These are phyloP conservation scores for Brasenia schreberi DNA, from an alignment of 164 flowering plant species.

Conservation along the genomic window DNA sequence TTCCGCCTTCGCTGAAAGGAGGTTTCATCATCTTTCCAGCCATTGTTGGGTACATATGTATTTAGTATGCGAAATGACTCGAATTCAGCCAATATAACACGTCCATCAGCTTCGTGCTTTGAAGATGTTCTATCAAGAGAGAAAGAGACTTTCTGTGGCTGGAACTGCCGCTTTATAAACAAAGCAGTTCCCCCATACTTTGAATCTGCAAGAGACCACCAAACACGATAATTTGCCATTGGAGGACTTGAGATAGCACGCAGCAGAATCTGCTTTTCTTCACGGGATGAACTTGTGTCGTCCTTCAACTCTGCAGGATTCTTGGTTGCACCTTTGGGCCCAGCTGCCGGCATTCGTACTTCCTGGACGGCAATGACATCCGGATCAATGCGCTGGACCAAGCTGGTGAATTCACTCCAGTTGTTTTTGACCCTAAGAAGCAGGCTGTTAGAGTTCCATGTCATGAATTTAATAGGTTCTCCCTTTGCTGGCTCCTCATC, in stretches of 20 bases:
- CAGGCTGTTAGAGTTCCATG: slow-evolving; percentile 97
- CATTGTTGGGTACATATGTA: slow-evolving; percentile 91
- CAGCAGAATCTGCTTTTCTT: slow-evolving; percentile 83
- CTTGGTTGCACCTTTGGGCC: slow-evolving; percentile 69
- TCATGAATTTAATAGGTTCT: slow-evolving; percentile 44
- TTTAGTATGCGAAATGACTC: slow-evolving; percentile 65
- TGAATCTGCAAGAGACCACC: slow-evolving; percentile 97
- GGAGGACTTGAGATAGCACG: slow-evolving; percentile 85
- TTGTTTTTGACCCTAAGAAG: slow-evolving; percentile 81
- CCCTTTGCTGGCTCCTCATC: slow-evolving; percentile 7
- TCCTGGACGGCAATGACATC: slow-evolving; percentile 95
- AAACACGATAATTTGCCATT: slow-evolving; percentile 60
- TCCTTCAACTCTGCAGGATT: slow-evolving; percentile 79
- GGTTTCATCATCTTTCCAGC: slow-evolving; percentile 94
- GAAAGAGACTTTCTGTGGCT: slow-evolving; percentile 62
- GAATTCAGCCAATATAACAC: slow-evolving; percentile 88
- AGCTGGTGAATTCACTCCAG: slow-evolving; percentile 67
- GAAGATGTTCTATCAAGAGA: slow-evolving; percentile 59
- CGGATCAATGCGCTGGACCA: slow-evolving; percentile 53
- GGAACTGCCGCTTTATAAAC: slow-evolving; percentile 64
- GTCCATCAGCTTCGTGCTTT: slow-evolving; percentile 93
- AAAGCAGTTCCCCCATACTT: slow-evolving; percentile 96
- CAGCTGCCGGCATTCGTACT: slow-evolving; percentile 97
- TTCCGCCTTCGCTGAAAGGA: slow-evolving; percentile 90
- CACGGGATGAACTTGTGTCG: slow-evolving; percentile 73